Percentiles rank a stretch among this genome's conserved stretches.
These are phyloP conservation scores for Tolypocladium ovalisporum DNA, from an alignment of 2,329 filamentous ascomycete species.

Conservation along the genomic window DNA sequence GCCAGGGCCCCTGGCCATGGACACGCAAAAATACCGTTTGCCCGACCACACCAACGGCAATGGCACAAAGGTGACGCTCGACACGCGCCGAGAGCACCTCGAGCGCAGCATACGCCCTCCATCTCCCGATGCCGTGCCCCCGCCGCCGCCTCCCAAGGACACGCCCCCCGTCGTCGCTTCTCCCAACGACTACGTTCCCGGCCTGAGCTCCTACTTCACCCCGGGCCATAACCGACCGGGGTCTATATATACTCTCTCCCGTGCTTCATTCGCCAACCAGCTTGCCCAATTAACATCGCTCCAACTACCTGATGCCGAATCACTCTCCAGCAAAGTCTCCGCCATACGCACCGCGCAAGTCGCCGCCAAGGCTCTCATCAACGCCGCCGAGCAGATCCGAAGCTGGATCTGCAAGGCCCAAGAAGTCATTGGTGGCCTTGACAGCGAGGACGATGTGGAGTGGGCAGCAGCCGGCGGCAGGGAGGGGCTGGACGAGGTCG, in stretches of 20 bases:
- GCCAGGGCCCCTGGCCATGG: conserved; percentile 46
- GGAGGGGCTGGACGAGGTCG: conserved; percentile 65
- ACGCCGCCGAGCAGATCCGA: conserved; percentile 83
- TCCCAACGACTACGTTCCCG: conserved; percentile 34
- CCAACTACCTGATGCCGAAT: conserved; percentile 74
- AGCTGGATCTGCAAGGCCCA: conserved; percentile 90
- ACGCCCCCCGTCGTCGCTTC: conserved; percentile 23
- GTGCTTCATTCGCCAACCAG: conserved; percentile 87
- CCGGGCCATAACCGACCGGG: conserved; percentile 59
- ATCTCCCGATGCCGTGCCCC: conserved; percentile 22
- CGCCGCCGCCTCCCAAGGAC: conserved; percentile 27
- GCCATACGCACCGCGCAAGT: conserved; percentile 75
- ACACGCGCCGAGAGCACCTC: conserved; percentile 47
- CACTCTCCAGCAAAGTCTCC: conserved; percentile 71
- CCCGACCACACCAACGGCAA: conserved; percentile 60
- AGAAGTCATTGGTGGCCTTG: conserved; percentile 77
- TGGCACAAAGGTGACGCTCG: conserved; percentile 51
- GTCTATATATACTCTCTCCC: conserved; percentile 88
- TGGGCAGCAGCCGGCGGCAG: conserved; percentile 86
- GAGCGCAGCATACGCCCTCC: conserved; percentile 34
- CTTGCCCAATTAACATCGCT: conserved; percentile 86
- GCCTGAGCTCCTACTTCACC: conserved; percentile 54
- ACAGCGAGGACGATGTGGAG: conserved; percentile 94
- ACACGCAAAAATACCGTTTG: conserved; percentile 64
- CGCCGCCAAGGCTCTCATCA: conserved; percentile 74